phyloP scores from a whole-genome alignment of 345 rosid species.

The Eucalyptus curtisii region DNA sequence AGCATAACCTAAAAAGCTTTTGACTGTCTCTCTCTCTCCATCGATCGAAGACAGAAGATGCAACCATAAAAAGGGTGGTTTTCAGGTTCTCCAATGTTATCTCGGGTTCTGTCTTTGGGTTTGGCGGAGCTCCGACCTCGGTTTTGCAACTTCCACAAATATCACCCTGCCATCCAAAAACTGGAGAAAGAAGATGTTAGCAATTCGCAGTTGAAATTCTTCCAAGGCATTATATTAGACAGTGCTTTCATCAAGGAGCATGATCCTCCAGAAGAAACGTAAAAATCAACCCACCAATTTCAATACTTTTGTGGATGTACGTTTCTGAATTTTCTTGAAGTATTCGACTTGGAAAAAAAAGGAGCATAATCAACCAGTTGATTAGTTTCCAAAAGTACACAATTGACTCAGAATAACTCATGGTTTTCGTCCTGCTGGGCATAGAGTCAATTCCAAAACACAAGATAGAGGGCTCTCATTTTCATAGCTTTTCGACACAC shows the following conservation, averaged over 20 bases:
- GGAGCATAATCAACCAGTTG: background rate
- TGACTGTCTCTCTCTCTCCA: background rate
- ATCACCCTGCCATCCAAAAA: conserved; percentile 82
- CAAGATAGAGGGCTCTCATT: background rate
- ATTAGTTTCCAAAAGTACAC: background rate
- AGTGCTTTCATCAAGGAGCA: background rate
- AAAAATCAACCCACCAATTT: background rate
- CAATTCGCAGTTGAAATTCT: background rate
- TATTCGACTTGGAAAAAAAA: background rate
- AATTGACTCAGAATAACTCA: background rate
- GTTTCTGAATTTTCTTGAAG: background rate
- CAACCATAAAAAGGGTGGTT: background rate
- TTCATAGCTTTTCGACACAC: background rate
- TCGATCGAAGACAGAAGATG: background rate
- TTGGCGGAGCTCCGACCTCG: conserved; percentile 39
- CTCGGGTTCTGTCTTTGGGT: conserved; percentile 12
- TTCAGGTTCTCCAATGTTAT: background rate
- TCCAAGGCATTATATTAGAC: background rate
- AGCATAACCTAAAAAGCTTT: background rate
- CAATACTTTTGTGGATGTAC: background rate
- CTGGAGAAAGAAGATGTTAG: conserved; percentile 4
- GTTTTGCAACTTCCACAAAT: conserved; percentile 68
- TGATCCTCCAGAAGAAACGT: background rate
- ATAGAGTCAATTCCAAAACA: background rate
- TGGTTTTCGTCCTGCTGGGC: background rate